phyloP scores from a whole-genome alignment of 108 stramenopile genomes.

The Fragilaria radians region DNA sequence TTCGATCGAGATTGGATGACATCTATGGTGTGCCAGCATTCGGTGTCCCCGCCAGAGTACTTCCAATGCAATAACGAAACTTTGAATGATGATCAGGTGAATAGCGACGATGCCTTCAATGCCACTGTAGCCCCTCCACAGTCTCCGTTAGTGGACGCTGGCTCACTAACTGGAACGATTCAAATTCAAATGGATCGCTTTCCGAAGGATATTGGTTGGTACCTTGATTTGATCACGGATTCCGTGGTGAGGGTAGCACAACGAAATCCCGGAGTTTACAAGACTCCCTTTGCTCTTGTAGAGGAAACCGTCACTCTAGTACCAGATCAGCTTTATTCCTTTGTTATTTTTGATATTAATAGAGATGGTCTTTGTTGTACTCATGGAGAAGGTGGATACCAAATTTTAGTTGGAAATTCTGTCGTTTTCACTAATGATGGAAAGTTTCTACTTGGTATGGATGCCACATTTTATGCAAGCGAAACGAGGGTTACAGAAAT shows the following conservation, averaged over 20 bases:
- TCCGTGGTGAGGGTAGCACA: not conserved
- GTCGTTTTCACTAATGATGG: not conserved
- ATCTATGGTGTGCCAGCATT: slow-evolving; percentile 28
- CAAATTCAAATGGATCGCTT: not conserved
- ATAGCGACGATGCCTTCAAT: too few species aligned
- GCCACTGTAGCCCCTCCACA: not conserved
- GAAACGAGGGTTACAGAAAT: not conserved
- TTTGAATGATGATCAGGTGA: not conserved
- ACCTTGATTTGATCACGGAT: not conserved
- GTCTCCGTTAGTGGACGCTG: not conserved
- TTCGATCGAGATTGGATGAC: slow-evolving; percentile 43
- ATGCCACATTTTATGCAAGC: not conserved
- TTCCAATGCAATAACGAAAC: not conserved
- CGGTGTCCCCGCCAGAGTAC: slow-evolving; percentile 23
- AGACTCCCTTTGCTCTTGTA: not conserved
- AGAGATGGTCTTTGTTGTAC: not conserved
- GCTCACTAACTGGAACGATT: not conserved
- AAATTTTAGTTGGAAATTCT: not conserved
- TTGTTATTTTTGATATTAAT: not conserved
- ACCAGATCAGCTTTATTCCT: not conserved
- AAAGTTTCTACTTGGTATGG: not conserved
- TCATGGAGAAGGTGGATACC: not conserved
- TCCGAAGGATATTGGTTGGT: not conserved
- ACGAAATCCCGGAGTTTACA: not conserved
- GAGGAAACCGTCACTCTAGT: not conserved